phyloP scores from a whole-genome alignment of 164 flowering plant genomes.

The Akebia trifoliata region DNA sequence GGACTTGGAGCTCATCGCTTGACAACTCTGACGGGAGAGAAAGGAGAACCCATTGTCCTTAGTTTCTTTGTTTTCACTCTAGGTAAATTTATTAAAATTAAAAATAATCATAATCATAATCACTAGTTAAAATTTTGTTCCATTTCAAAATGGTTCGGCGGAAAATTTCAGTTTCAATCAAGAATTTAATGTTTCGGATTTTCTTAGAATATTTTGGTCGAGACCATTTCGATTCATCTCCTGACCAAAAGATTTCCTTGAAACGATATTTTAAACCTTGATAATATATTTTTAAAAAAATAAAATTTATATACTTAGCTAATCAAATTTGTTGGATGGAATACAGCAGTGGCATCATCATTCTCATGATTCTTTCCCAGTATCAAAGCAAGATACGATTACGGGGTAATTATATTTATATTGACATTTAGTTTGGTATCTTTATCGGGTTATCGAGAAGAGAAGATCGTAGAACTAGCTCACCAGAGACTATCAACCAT shows the following conservation, averaged over 20 bases:
- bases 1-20: conserved; percentile 63
- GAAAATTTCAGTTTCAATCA: too few relatives aligned
- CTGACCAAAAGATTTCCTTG: too few relatives aligned
- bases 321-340: neutral
- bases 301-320: neutral
- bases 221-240: too few relatives aligned
- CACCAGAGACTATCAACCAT: conserved; percentile 62
- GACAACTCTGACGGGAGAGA: conserved; percentile 46
- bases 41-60: conserved; percentile 62
- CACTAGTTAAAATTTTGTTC: too few relatives aligned
- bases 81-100: conserved; percentile 51
- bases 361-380: conserved; percentile 60
- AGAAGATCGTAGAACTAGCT: conserved; percentile 48
- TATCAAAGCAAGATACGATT: conserved; percentile 68
- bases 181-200: too few relatives aligned
- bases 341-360: conserved; percentile 51
- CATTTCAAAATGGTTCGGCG: too few relatives aligned
- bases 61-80: conserved; percentile 50
- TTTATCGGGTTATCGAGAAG: conserved; percentile 64
- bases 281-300: too few relatives aligned
- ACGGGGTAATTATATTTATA: conserved; percentile 69
- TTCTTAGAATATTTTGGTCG: too few relatives aligned
- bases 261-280: too few relatives aligned
- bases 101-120: too few relatives aligned
- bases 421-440: conserved; percentile 70